phyloP scores from a whole-genome alignment of 345 rosid species.

The Hevea brasiliensis region DNA sequence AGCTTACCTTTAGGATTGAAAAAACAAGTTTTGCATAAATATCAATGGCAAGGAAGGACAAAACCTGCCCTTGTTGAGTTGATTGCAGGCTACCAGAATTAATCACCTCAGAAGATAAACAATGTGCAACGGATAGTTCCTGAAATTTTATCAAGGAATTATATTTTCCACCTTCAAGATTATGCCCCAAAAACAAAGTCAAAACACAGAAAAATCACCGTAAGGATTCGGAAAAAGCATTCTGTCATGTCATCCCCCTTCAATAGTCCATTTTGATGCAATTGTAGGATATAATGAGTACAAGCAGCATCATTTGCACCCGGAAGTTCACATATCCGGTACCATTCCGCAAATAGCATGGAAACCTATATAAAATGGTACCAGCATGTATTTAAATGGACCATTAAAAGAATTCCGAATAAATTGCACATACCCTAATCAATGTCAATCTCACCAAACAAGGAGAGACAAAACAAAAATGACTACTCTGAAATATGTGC shows the following conservation, averaged over 20 bases:
- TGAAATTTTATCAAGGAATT: slow-evolving; percentile 21
- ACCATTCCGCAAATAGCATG: slow-evolving; percentile 73
- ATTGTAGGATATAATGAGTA: slow-evolving; percentile 59
- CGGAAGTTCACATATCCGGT: slow-evolving; percentile 69
- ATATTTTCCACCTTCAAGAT: neutral
- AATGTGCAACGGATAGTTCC: slow-evolving; percentile 88
- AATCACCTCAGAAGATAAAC: slow-evolving; percentile 68
- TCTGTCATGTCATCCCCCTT: slow-evolving; percentile 86
- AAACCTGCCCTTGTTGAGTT: slow-evolving; percentile 65
- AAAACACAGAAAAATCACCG: slow-evolving; percentile 36
- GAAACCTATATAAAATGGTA: slow-evolving; percentile 51
- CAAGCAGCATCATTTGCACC: slow-evolving; percentile 69
- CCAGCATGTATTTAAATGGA: neutral
- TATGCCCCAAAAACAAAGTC: neutral
- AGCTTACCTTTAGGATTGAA: slow-evolving; percentile 52
- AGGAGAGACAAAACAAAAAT: neutral
- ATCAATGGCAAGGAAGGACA: slow-evolving; percentile 83
- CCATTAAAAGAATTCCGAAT: neutral
- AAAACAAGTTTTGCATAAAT: slow-evolving; percentile 83
- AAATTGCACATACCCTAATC: neutral
- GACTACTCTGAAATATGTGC: neutral
- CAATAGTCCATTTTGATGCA: slow-evolving; percentile 79
- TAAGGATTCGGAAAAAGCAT: slow-evolving; percentile 75
- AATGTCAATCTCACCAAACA: neutral
- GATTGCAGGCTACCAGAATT: slow-evolving; percentile 57